Base-by-base conservation (phyloP, 192 early-diverging fungal species). In the Backusella parvicylindrica region DNA sequence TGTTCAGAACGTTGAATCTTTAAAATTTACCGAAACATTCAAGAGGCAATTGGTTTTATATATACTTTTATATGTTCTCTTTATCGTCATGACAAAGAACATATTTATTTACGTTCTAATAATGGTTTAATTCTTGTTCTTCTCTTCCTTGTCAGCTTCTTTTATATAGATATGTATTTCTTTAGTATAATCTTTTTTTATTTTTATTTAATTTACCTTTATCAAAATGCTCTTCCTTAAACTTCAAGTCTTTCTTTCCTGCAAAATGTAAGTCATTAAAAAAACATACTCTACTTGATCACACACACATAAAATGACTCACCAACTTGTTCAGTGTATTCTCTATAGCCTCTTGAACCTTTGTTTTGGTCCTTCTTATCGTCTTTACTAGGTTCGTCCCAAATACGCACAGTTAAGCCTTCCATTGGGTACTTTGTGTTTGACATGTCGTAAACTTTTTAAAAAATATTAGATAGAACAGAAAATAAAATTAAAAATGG, bases 381-480 rank as follows among this genome's bases (percentile, higher is more conserved):
- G 18, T 35, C 32, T 21, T 18, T 23, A 68, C 9, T 38, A 23
- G 66, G 66, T 1, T 23, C 32, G 23, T 68, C 66, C 66, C 66
- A 68, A 68, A 68, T 35, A 18, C 66, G 32, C n/a, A 68, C 33
- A 38, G 66, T 68, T n/a, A 68, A 36, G 66, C 66, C 66, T 68
- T 68, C 66, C 9, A 68, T 37, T 23, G 66, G 23, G n/a, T 68
- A 36, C 36, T 68, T 68, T 68, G 33, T 36, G 6, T 33, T 65
- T 68, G 66, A 68, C 66, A 68, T 68, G 37, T 12, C 36, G 6
- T 35, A 35, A 35, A 32, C 37, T 6, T 32, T 9, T 12, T 21
- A 2, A 6, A n/a, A 56, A 60, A 60, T 35, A 35, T 35, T 3
- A 2, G 26, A 60, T 3, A 3, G 28, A 60, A 60, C 2, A 28